Evolutionary conservation across 2,329 filamentous ascomycete genomes (phyloP).

Genomic region (Cladosporium austrohemisphaericum): DNA sequence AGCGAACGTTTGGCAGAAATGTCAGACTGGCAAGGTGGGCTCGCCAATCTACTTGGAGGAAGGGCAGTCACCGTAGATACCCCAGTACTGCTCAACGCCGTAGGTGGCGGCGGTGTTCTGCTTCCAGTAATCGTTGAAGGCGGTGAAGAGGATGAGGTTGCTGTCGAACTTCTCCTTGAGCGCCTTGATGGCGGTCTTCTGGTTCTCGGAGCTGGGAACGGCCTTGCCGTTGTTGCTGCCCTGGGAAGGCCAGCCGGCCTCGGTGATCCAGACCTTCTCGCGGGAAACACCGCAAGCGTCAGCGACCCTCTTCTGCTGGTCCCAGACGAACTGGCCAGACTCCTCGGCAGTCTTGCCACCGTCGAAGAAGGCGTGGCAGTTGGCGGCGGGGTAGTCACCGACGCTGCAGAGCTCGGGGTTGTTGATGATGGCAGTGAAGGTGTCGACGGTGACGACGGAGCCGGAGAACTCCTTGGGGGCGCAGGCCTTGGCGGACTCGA

Average conservation of each 20-base stretch:
- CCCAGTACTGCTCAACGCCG: conserved; percentile 74
- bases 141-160: conserved; percentile 69
- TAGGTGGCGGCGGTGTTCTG: conserved; percentile 58
- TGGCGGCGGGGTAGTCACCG: conserved; percentile 76
- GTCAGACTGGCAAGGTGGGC: background rate
- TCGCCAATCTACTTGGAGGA: conserved; percentile 20
- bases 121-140: conserved; percentile 81
- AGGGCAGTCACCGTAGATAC: conserved; percentile 38
- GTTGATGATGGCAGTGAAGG: conserved; percentile 62
- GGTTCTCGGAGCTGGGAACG: conserved; percentile 65
- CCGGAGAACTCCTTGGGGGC: conserved; percentile 66
- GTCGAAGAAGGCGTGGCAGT: conserved; percentile 84
- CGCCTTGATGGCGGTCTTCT: conserved; percentile 61
- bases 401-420: conserved; percentile 71
- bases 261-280: conserved; percentile 70
- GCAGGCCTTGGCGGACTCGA: conserved; percentile 54
- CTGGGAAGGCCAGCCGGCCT: conserved; percentile 77
- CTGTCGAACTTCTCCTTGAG: conserved; percentile 58
- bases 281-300: conserved; percentile 41
- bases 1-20: background rate
- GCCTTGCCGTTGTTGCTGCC: conserved; percentile 64
- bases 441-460: conserved; percentile 76
- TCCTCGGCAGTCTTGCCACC: conserved; percentile 54
- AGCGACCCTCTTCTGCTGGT: conserved; percentile 50
- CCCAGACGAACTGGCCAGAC: conserved; percentile 64